Evolutionary conservation across 768 basidiomycete genomes (phyloP).

Genomic region (Mycena latifolia): DNA sequence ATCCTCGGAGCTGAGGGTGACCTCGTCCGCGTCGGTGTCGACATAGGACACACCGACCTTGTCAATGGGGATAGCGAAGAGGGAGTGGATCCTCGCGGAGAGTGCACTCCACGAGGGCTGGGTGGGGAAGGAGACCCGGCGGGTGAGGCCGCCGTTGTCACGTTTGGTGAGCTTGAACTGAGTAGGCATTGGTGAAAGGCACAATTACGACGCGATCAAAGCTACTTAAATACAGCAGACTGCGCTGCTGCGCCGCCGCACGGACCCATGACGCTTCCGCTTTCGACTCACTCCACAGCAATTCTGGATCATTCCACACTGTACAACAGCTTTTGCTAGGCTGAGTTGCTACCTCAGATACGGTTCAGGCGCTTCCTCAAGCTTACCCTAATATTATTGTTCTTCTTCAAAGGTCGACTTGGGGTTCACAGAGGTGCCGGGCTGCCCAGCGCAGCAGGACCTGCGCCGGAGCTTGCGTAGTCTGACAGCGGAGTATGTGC

Average conservation of each 20-base stretch:
- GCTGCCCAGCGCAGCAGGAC: background rate
- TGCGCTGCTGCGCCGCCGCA: no score
- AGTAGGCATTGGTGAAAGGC: constrained; percentile 55
- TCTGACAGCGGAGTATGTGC: no score
- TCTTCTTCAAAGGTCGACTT: no score
- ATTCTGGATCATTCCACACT: constrained; percentile 23
- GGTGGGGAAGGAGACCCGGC: constrained; percentile 66
- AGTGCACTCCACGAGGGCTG: constrained; percentile 70
- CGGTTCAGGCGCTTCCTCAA: no score
- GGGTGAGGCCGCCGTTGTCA: constrained; percentile 55
- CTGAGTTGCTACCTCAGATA: no score
- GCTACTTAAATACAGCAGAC: constrained; percentile 15
- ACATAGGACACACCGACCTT: constrained; percentile 78
- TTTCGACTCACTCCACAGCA: constrained; percentile 23
- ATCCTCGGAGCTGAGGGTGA: constrained; percentile 81
- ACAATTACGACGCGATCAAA: background rate
- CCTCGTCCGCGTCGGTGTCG: constrained; percentile 80
- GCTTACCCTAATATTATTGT: no score
- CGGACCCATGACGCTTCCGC: constrained; percentile 31
- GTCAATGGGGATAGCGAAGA: constrained; percentile 66
- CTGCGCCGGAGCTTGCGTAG: no score
- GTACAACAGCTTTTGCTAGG: no score
- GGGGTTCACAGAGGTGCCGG: background rate
- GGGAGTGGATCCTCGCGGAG: constrained; percentile 63
- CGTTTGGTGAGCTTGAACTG: constrained; percentile 76